Evolutionary conservation across 805 yeast species (phyloP).

Genomic region (Kazachstania taianensis): DNA sequence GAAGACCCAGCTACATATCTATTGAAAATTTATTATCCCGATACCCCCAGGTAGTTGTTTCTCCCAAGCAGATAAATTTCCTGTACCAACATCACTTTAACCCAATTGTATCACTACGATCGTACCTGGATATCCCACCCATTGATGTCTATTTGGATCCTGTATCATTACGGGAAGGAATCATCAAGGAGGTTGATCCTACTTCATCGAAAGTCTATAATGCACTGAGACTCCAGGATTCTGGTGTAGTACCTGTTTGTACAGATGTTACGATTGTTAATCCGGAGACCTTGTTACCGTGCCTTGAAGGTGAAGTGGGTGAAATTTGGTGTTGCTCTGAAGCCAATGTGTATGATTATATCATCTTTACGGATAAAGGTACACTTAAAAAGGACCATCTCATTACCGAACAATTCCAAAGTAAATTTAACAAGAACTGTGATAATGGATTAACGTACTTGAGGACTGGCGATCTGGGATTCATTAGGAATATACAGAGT

Average conservation of each 20-base stretch:
- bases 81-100: constrained; percentile 73
- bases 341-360: constrained; percentile 59
- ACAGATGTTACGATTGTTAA: constrained; percentile 91
- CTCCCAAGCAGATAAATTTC: constrained; percentile 60
- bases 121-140: constrained; percentile 82
- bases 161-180: constrained; percentile 80
- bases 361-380: constrained; percentile 31
- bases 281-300: constrained; percentile 75
- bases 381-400: constrained; percentile 44
- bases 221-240: constrained; percentile 76
- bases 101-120: constrained; percentile 67
- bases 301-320: constrained; percentile 87
- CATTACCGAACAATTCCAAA: constrained; percentile 46
- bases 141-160: constrained; percentile 83
- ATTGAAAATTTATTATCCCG: constrained; percentile 48
- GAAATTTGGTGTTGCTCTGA: constrained; percentile 95
- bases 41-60: constrained; percentile 55
- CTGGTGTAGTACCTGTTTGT: constrained; percentile 92
- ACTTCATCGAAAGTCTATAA: constrained; percentile 7
- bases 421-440: constrained; percentile 50
- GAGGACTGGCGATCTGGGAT: constrained; percentile 92
- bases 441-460: constrained; percentile 56
- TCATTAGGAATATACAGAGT: constrained; percentile 62
- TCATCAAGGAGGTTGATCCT: constrained; percentile 68
- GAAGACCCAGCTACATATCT: constrained; percentile 59